These are phyloP conservation scores for Kondoa subrosea DNA, from an alignment of 768 basidiomycete species.

Conservation along the genomic window DNA sequence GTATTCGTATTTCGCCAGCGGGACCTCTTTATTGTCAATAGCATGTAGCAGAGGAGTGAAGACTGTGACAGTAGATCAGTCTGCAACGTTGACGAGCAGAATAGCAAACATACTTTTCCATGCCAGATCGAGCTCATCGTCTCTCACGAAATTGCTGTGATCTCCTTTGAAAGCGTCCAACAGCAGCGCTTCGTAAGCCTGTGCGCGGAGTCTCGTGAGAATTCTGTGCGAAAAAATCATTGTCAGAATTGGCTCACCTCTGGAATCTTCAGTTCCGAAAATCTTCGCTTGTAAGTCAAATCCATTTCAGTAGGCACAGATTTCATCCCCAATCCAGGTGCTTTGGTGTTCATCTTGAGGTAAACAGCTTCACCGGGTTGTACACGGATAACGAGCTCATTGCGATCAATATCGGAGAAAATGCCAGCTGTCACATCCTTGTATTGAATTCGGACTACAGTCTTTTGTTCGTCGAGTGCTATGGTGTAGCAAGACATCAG, in stretches of 20 bases:
- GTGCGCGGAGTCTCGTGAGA: not conserved
- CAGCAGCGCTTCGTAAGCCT: constrained; percentile 53
- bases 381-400: constrained; percentile 93
- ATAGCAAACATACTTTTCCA: constrained; percentile 94
- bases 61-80: constrained; percentile 16
- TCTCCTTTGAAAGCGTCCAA: constrained; percentile 93
- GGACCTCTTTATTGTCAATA: constrained; percentile 64
- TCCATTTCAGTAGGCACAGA: constrained; percentile 96
- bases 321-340: constrained; percentile 73
- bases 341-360: constrained; percentile 89
- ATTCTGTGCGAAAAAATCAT: not conserved
- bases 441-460: constrained; percentile 93
- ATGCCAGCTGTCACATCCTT: constrained; percentile 94
- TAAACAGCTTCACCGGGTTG: constrained; percentile 94
- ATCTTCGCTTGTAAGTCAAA: constrained; percentile 89
- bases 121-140: constrained; percentile 90
- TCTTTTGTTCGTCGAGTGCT: constrained; percentile 89
- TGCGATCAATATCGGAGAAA: constrained; percentile 86
- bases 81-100: not conserved
- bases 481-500: too few species aligned
- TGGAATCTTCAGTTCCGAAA: constrained; percentile 76
- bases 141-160: constrained; percentile 94
- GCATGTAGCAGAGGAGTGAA: constrained; percentile 58
- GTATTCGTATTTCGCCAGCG: constrained; percentile 67
- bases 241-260: constrained; percentile 45